Percentiles rank a stretch among this genome's conserved stretches.
Evolutionary conservation across 225 moss, liverwort and hornwort species (phyloP).

Genomic region (Asterella californica): DNA sequence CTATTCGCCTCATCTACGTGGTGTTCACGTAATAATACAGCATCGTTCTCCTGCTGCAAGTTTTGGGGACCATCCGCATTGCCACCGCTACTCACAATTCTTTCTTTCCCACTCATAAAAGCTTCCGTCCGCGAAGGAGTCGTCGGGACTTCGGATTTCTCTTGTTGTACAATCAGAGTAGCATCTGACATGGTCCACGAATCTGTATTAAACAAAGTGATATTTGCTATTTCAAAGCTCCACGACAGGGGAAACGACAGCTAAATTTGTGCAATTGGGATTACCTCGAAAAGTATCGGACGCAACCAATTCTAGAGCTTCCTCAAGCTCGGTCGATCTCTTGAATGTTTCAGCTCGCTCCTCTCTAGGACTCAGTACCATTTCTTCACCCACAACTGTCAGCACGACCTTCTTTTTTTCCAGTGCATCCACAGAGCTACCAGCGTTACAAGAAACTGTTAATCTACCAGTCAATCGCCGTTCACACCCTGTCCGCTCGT

Average conservation of each 20-base stretch:
- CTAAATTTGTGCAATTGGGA: neutral
- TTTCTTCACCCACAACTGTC: conserved; percentile 9
- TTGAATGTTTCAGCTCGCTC: conserved; percentile 8
- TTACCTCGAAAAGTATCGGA: neutral
- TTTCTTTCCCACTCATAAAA: neutral
- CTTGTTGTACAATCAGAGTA: neutral
- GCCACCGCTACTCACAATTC: neutral
- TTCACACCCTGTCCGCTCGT: neutral
- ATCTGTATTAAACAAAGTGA: neutral
- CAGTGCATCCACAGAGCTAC: conserved; percentile 11
- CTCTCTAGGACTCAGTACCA: neutral
- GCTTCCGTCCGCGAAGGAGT: neutral
- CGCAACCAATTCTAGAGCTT: neutral
- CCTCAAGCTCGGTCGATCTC: neutral
- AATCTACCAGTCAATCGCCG: neutral
- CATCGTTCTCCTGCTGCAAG: neutral
- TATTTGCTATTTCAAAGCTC: neutral
- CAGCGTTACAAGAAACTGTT: conserved; percentile 8
- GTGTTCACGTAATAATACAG: neutral
- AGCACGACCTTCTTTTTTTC: neutral
- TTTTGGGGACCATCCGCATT: neutral
- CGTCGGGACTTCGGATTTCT: neutral
- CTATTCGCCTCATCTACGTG: neutral
- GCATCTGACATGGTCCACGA: conserved; percentile 7
- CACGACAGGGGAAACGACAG: neutral